phyloP scores from a whole-genome alignment of 2,329 filamentous ascomycete genomes.

The Fusarium sp. region DNA sequence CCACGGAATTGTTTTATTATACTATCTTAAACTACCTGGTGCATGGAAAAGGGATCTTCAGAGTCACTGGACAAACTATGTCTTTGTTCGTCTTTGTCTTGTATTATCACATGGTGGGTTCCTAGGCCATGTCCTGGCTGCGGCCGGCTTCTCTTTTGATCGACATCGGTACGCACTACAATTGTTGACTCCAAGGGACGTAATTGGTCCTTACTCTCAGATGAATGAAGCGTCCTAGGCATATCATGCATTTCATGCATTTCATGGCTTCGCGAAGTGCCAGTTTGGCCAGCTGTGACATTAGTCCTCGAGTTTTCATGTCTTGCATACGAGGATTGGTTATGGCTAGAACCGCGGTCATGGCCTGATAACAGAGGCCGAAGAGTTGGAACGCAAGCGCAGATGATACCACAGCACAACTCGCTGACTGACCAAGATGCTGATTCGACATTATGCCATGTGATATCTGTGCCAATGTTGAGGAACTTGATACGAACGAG shows the following conservation, averaged over 20 bases:
- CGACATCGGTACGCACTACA: neutral
- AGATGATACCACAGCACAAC: neutral
- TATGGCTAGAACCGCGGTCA: neutral
- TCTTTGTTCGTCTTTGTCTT: neutral
- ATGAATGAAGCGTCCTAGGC: neutral
- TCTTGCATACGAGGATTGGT: neutral
- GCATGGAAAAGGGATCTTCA: neutral
- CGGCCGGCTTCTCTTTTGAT: neutral
- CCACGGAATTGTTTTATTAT: fast-evolving
- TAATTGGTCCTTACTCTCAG: neutral
- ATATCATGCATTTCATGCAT: neutral
- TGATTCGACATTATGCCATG: neutral
- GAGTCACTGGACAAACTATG: neutral
- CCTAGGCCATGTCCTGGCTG: neutral
- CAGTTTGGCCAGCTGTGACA: neutral
- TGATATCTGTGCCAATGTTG: neutral
- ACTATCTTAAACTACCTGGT: neutral
- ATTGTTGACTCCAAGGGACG: neutral
- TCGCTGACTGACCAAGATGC: neutral
- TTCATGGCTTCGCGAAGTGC: neutral
- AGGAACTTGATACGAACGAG: neutral
- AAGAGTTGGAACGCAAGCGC: neutral
- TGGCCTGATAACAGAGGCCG: neutral
- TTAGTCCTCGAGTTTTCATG: neutral
- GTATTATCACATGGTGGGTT: neutral